Evolutionary conservation across 2,329 filamentous ascomycete genomes (phyloP).

Genomic region (Penicillium concentricum): DNA sequence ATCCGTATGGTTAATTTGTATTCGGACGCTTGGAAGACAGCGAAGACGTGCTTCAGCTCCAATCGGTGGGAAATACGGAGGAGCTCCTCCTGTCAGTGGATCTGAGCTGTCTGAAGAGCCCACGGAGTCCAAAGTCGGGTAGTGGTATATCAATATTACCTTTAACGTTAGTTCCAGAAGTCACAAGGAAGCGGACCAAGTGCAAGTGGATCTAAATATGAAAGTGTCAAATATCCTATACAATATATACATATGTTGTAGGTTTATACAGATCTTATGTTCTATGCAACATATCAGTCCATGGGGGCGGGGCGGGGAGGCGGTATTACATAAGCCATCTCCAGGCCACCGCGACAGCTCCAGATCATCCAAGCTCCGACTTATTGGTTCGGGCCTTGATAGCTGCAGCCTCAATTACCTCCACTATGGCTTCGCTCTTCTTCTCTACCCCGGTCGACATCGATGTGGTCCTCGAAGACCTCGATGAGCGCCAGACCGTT

Average conservation of each 20-base stretch:
- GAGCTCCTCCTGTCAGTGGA: background rate
- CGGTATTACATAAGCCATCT: conserved; percentile 8
- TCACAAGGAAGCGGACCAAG: background rate
- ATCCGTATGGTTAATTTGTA: background rate
- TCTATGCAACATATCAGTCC: background rate
- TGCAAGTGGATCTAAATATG: background rate
- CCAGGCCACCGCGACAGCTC: conserved; percentile 23
- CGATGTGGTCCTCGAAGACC: conserved; percentile 94
- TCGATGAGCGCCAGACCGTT: conserved; percentile 89
- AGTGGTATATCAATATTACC: background rate
- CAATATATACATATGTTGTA: no score
- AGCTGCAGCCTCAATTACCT: conserved; percentile 10
- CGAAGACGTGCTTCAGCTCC: background rate
- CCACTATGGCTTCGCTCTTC: conserved; percentile 90
- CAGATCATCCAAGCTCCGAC: conserved; percentile 18
- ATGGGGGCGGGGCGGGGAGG: background rate
- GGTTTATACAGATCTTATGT: background rate
- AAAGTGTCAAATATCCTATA: background rate
- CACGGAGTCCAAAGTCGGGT: background rate
- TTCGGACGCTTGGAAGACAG: background rate
- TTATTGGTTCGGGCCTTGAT: conserved; percentile 6
- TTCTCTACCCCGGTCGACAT: conserved; percentile 99
- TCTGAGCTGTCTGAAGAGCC: conserved; percentile 1
- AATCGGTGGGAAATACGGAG: background rate
- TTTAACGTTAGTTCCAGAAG: background rate